Conservation (phyloP, 805 yeast species). For the Sugiyamaella smithiae region DNA sequence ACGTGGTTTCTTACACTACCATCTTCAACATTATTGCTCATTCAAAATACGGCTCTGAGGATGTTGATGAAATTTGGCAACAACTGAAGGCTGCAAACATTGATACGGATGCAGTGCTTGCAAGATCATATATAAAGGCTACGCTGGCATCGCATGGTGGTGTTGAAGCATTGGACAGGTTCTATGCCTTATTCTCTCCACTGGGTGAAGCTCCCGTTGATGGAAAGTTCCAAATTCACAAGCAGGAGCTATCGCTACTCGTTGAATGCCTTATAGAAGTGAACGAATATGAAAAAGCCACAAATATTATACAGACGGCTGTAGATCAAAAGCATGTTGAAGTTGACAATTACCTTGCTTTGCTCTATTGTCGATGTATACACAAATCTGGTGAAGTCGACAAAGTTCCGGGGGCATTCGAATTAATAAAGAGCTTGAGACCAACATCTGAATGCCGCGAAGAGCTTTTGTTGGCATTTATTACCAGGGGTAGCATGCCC, state of each 20-base stretch:
- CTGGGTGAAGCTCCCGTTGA: background rate
- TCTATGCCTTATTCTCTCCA: background rate
- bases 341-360: background rate
- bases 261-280: background rate
- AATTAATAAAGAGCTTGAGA: background rate
- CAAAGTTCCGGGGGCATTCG: background rate
- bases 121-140: background rate
- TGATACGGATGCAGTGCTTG: background rate
- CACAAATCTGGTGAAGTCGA: background rate
- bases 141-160: background rate
- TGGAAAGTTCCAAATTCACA: background rate
- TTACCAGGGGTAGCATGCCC: background rate
- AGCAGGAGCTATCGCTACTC: constrained; percentile 4
- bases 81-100: background rate
- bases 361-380: background rate
- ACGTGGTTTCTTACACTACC: constrained; percentile 13
- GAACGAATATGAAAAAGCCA: background rate
- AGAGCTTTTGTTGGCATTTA: background rate
- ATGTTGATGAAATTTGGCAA: background rate
- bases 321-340: background rate
- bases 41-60: background rate
- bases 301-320: background rate
- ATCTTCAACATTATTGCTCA: constrained; percentile 9
- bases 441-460: background rate
- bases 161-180: background rate